Evolutionary conservation across 306 rosid species (phyloP), one percentile per base, ranked within the genome.

Genomic region (Vigna nakashimae): DNA sequence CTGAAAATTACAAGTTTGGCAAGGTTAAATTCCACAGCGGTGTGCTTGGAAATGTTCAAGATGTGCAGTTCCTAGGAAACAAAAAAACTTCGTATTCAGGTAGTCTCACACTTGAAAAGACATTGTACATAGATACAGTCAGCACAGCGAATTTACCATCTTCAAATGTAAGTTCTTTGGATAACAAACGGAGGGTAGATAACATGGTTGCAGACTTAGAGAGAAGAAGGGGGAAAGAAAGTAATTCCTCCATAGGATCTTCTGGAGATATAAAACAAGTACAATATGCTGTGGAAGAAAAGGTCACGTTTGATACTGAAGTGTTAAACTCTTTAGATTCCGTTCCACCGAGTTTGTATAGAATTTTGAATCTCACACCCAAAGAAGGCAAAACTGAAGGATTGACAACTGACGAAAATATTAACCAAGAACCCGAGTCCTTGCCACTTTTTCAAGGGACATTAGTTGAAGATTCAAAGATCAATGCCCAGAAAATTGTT

Each of bases 51-150:
- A 86, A 74, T 48, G 17, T 65, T 83, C 84, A 75, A 82, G 88
- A 82, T 48, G 73, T 78, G 62, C 70, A 36, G 43, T 58, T 79
- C 49, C 87, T 49, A 70, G 80, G 79, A 75, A 76, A 63, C 70
- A 87, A 75, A 83, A 81, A 69, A 76, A 72, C 79, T 78, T 77
- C 87, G 26, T 73, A 78, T 57, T 75, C 86, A 20, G 85, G 74
- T 65, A 87, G 58, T 80, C 78, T 88, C 58, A 60, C 86, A 3
- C 64, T 87, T 17, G 98, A 95, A 83, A 95, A 95, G 83, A 92
- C 91, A 15, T 75, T 95, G 81, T 88, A 91, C 73, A 90, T 95
- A 77, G 98, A 92, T 82, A 80, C 89, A 69, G 87, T 77, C 1
- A 88, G 90, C 59, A 84, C 80, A 59, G 83, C 72, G 18, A 84